Base-by-base conservation (phyloP, 768 basidiomycete genomes). In the Strobilomyces dryophilus region DNA sequence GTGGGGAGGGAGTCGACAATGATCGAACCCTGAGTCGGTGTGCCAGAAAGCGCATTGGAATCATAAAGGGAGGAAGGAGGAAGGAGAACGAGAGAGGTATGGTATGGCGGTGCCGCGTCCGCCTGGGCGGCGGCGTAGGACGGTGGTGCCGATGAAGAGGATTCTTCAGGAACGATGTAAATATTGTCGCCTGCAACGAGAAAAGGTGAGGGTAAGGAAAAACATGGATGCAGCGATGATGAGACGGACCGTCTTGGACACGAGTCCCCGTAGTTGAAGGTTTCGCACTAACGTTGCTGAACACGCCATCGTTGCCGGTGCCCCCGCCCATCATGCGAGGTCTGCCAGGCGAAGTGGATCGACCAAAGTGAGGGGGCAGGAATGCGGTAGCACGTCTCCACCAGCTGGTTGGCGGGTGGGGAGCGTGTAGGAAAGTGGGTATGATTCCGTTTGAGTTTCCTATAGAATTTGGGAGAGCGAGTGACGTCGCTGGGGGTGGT, bases 71-170 rank as follows among this genome's bases (percentile, higher is more conserved):
- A 40, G 10, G 59, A 56, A 4, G 69, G 59, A 9, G 95, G 93
- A 8, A 95, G 85, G 66, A 98, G 91, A n/a, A 98, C 83, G 3
- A 92, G 95, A 2, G 92, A 97, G 60, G 98, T 95, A 84, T 93
- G 98, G 71, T 99, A 99, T 1, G 94, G 90, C 5, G 97, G 97
- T 8, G 93, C 94, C n/a, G 92, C 84, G 70, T 99, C 97, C 15
- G 89, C 85, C 66, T 95, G 86, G 10, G 97, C 97, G 29, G 84
- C 78, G 14, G 91, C 86, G 68, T 99, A 98, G 8, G 95, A 89
- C 1, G 97, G 97, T 5, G 95, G 93, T 0, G 86, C 84, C 53
- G 95, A 87, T 52, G 87, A 83, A 60, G 88, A 81, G 8, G 82
- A 71, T 46, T 92, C 88, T 69, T 98, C 94, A 8, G 93, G 92